phyloP scores from a whole-genome alignment of 805 yeast genomes.

The Phaffomyces thermotolerans region DNA sequence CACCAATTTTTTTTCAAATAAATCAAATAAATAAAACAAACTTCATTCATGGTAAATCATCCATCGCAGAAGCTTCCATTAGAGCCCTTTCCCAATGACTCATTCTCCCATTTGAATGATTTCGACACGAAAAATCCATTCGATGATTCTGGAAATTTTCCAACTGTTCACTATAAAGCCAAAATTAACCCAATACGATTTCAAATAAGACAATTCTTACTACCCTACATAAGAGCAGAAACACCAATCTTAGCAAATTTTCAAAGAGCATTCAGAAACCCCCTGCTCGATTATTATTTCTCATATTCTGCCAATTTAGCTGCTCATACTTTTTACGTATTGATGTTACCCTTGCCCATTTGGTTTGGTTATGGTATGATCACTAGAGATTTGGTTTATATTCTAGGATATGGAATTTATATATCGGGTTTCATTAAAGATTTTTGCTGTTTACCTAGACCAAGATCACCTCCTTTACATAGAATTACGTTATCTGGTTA shows the following conservation, averaged over 20 bases:
- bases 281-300: slow-evolving; percentile 63
- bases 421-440: slow-evolving; percentile 75
- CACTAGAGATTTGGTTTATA: slow-evolving; percentile 70
- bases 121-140: slow-evolving; percentile 19
- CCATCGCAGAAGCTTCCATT: not conserved
- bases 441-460: slow-evolving; percentile 84
- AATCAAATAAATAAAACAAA: too few species aligned
- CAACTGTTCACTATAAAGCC: slow-evolving; percentile 55
- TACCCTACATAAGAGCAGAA: slow-evolving; percentile 57
- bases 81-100: slow-evolving; percentile 11
- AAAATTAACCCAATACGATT: slow-evolving; percentile 51
- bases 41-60: too few species aligned
- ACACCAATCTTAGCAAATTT: slow-evolving; percentile 48
- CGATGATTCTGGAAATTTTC: slow-evolving; percentile 70
- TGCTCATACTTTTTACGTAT: slow-evolving; percentile 86
- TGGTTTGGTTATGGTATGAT: slow-evolving; percentile 66
- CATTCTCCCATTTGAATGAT: slow-evolving; percentile 22
- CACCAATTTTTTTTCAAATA: not conserved
- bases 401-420: slow-evolving; percentile 47
- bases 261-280: slow-evolving; percentile 45
- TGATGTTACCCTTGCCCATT: slow-evolving; percentile 76
- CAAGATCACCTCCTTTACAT: slow-evolving; percentile 84
- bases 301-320: slow-evolving; percentile 87
- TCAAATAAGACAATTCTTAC: slow-evolving; percentile 41
- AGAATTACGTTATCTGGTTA: slow-evolving; percentile 87